Percentiles rank a stretch among this genome's conserved stretches.
These are phyloP conservation scores for Williopsis jadinii DNA, from an alignment of 1,139 yeast genomes.

Conservation along the genomic window DNA sequence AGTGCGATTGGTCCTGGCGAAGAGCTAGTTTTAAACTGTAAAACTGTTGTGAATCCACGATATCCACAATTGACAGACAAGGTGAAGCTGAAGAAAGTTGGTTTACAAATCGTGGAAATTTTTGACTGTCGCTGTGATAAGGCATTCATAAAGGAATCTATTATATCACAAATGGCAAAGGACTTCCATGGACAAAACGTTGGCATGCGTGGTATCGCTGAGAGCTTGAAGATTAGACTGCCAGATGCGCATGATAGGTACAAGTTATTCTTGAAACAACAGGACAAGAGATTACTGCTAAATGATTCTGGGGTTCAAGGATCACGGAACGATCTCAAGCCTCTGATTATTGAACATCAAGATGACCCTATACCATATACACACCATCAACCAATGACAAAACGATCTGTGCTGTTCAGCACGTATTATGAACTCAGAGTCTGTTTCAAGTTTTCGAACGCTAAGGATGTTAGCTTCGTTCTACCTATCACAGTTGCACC, in stretches of 20 bases:
- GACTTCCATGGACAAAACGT: conserved; percentile 4
- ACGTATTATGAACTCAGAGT: conserved; percentile 45
- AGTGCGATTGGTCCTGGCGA: conserved; percentile 49
- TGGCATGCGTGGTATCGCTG: conserved; percentile 4
- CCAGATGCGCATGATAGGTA: conserved; percentile 9
- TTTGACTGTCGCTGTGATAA: conserved; percentile 29
- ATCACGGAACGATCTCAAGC: conserved; percentile 16
- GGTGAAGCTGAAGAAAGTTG: conserved; percentile 38
- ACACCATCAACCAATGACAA: conserved; percentile 35
- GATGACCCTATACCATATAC: conserved; percentile 28
- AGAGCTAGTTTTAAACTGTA: conserved; percentile 32
- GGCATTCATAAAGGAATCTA: conserved; percentile 17
- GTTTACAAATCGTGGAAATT: conserved; percentile 45
- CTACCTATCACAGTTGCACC: conserved; percentile 52
- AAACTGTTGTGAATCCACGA: conserved; percentile 29
- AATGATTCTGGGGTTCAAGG: not conserved
- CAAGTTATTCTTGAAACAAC: conserved; percentile 15
- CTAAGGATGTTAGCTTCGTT: conserved; percentile 27
- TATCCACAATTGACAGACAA: conserved; percentile 20
- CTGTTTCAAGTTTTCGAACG: conserved; percentile 37
- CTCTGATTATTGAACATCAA: conserved; percentile 23
- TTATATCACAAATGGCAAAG: conserved; percentile 5
- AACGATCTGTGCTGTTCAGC: conserved; percentile 44
- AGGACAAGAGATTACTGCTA: conserved; percentile 10
- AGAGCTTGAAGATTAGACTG: conserved; percentile 3